Percentiles rank a stretch among this genome's conserved stretches.
Evolutionary conservation across 306 rosid species (phyloP).

Genomic region (Luffa aegyptiaca): DNA sequence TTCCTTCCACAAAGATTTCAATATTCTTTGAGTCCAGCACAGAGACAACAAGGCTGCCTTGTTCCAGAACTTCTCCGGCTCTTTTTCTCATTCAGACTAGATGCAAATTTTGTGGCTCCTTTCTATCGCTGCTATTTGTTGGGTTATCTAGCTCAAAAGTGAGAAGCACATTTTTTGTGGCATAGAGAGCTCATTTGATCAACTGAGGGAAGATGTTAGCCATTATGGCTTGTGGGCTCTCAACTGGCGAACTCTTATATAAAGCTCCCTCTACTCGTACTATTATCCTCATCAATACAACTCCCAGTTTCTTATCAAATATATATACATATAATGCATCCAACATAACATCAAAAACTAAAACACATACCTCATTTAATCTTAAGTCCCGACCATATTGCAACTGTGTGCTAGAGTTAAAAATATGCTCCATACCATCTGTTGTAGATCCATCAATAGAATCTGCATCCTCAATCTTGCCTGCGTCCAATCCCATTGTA

Average conservation of each 20-base stretch:
- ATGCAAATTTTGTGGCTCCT: background rate
- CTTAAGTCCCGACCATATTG: conserved; percentile 93
- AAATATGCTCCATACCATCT: conserved; percentile 98
- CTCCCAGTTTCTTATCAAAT: background rate
- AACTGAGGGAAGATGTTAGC: background rate
- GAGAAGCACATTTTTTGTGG: background rate
- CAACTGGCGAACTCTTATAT: background rate
- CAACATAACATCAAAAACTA: conserved; percentile 2
- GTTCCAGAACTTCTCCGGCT: background rate
- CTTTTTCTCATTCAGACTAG: background rate
- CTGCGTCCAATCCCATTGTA: conserved; percentile 66
- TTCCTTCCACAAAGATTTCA: background rate
- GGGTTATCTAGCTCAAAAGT: background rate
- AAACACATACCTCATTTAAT: conserved; percentile 74
- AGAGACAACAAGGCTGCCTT: background rate
- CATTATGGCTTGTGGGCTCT: background rate
- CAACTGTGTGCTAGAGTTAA: conserved; percentile 94
- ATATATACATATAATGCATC: background rate
- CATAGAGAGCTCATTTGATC: background rate
- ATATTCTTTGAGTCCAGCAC: background rate
- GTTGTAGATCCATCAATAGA: conserved; percentile 78
- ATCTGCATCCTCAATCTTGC: conserved; percentile 88
- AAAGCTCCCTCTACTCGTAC: background rate
- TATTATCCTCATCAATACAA: background rate
- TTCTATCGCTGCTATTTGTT: background rate